Evolutionary conservation across 2,329 filamentous ascomycete species (phyloP).

Genomic region (Lasiodiplodia hormozganensis): DNA sequence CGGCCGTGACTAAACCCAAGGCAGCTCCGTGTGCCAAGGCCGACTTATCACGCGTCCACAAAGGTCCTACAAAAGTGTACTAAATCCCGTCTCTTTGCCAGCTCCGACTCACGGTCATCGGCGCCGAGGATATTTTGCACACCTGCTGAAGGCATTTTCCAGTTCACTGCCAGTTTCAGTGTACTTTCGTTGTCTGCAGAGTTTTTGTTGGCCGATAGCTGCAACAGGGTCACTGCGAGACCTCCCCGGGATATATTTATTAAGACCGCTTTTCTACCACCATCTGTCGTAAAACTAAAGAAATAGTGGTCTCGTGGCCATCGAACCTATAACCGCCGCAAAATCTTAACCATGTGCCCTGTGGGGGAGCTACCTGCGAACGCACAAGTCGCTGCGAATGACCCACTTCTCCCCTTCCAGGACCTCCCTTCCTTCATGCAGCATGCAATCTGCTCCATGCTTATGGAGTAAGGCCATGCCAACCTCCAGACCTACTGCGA

Average conservation of each 20-base stretch:
- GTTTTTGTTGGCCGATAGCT: neutral
- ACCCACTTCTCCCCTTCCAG: slow-evolving; percentile 88
- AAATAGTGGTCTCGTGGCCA: neutral
- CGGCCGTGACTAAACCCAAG: slow-evolving; percentile 6
- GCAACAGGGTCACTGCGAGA: neutral
- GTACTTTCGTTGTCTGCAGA: neutral
- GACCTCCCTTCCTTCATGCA: slow-evolving; percentile 87
- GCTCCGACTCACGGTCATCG: neutral
- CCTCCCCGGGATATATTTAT: neutral
- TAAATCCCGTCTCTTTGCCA: neutral
- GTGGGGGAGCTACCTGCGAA: slow-evolving; percentile 56
- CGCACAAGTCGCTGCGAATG: slow-evolving; percentile 80
- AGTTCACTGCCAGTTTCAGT: neutral
- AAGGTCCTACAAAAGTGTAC: neutral
- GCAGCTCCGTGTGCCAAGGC: slow-evolving; percentile 1
- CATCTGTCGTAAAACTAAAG: neutral
- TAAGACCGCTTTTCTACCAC: neutral
- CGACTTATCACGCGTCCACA: slow-evolving; percentile 8
- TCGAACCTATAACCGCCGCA: too few species aligned
- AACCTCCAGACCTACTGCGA: slow-evolving; percentile 77
- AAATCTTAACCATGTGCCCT: too few species aligned
- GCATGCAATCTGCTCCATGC: slow-evolving; percentile 86
- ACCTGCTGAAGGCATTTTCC: neutral
- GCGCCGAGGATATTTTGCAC: neutral
- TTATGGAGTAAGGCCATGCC: slow-evolving; percentile 87